Conservation (phyloP, 257 asterid genomes). For the Solanum habrochaites region DNA sequence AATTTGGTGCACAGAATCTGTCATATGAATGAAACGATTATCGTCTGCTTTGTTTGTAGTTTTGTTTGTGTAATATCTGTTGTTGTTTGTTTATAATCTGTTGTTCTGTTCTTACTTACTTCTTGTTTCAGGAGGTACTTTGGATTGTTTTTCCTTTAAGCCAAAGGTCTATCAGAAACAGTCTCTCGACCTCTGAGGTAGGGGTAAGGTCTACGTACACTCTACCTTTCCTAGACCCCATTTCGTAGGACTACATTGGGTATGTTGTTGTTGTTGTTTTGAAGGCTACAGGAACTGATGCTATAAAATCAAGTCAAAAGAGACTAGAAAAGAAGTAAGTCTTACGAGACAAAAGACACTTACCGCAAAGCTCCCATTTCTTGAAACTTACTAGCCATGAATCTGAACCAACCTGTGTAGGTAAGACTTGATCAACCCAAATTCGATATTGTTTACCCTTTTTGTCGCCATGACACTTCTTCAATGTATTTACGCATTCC, state of each 20-base stretch:
- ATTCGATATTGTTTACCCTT: constrained; percentile 54
- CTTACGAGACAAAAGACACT: constrained; percentile 4
- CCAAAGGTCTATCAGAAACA: accelerated
- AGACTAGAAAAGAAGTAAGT: not conserved
- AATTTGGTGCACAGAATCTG: not conserved
- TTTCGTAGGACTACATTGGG: not conserved
- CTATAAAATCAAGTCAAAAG: not conserved
- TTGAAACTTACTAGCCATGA: constrained; percentile 77
- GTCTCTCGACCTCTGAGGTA: not conserved
- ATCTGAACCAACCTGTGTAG: constrained; percentile 48
- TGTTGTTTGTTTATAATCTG: not conserved
- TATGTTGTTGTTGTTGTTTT: not conserved
- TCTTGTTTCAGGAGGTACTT: not conserved
- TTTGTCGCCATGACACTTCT: constrained; percentile 51
- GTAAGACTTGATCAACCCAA: constrained; percentile 89
- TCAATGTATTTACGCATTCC: constrained; percentile 40
- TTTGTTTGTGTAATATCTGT: too few relatives aligned
- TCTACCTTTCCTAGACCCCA: not conserved
- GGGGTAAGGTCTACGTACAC: not conserved
- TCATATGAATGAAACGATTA: not conserved
- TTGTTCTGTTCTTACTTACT: not conserved
- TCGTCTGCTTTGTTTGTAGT: too few relatives aligned
- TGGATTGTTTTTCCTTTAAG: not conserved
- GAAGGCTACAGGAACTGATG: not conserved
- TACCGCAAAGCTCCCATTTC: constrained; percentile 86